A percentile compares a stretch with the other conserved stretches of the same genome.
Conservation (phyloP, 2,329 filamentous ascomycete genomes). For the Lasiodiplodia citricola region DNA sequence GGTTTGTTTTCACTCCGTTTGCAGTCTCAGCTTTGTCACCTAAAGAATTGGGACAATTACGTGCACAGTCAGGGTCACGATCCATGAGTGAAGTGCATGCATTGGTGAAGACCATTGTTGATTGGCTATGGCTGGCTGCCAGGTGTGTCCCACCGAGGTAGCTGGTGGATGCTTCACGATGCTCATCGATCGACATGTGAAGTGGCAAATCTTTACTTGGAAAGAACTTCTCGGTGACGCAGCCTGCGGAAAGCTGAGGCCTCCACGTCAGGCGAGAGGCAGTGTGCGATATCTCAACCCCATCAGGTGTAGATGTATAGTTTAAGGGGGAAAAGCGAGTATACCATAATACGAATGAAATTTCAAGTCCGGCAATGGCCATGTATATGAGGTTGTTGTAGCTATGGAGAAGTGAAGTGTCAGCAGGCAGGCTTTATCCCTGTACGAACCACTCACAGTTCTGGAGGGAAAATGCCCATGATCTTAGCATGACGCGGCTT, state of each 20-base stretch:
- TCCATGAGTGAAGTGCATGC: background rate
- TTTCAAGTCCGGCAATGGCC: no score
- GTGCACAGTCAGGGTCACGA: background rate
- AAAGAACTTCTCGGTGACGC: background rate
- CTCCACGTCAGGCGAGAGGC: background rate
- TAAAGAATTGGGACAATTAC: background rate
- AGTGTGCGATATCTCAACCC: background rate
- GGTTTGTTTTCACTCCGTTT: background rate
- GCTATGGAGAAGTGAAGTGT: background rate
- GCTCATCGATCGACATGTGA: background rate
- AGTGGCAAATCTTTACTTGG: background rate
- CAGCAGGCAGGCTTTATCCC: background rate
- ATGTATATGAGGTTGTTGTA: background rate
- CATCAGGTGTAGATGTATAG: no score
- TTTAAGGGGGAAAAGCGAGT: no score
- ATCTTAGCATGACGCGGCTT: background rate
- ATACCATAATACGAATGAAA: no score
- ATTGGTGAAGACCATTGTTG: background rate
- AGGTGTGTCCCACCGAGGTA: background rate
- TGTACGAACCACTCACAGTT: background rate
- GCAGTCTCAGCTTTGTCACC: background rate
- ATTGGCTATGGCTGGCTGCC: background rate
- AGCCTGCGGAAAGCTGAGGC: background rate
- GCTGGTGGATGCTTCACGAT: background rate
- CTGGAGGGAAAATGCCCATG: background rate